These are phyloP conservation scores for Diophrys appendiculata DNA, from an alignment of 73 alveolate genomes.

Conservation along the genomic window DNA sequence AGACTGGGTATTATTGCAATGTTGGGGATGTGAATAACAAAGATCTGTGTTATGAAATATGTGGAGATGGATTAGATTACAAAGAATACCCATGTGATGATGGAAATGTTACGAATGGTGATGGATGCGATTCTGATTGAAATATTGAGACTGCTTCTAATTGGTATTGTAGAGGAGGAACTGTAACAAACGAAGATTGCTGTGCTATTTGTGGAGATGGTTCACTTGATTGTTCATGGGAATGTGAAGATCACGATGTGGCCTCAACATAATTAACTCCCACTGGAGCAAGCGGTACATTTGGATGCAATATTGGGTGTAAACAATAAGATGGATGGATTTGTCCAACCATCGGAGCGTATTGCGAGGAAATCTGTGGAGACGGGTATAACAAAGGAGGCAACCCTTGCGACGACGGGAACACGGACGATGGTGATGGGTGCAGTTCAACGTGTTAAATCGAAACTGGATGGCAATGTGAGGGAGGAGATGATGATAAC, in stretches of 20 bases:
- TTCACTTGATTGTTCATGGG: no score
- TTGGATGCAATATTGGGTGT: no score
- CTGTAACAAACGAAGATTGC: not conserved
- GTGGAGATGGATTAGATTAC: conserved; percentile 33
- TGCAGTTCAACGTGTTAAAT: conserved; percentile 15
- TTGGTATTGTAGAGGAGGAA: not conserved
- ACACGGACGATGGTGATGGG: conserved; percentile 39
- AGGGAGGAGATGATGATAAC: not conserved
- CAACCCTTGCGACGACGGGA: conserved; percentile 63
- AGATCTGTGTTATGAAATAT: conserved; percentile 24
- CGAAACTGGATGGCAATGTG: conserved; percentile 22
- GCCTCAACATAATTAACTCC: no score
- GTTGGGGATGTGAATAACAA: conserved; percentile 15
- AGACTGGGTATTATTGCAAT: conserved; percentile 20
- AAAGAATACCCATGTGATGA: conserved; percentile 9
- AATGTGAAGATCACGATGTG: no score
- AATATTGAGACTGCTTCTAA: not conserved
- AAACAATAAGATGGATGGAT: no score
- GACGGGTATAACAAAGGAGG: conserved; percentile 21
- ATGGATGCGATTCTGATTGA: conserved; percentile 2
- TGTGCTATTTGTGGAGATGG: not conserved
- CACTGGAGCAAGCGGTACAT: no score
- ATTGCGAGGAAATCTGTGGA: conserved; percentile 56
- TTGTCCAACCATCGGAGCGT: no score
- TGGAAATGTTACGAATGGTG: not conserved